Evolutionary conservation across 1,284 basidiomycete species (phyloP), one percentile per base, ranked within the genome.

Genomic region (Ustilago xerochloae): DNA sequence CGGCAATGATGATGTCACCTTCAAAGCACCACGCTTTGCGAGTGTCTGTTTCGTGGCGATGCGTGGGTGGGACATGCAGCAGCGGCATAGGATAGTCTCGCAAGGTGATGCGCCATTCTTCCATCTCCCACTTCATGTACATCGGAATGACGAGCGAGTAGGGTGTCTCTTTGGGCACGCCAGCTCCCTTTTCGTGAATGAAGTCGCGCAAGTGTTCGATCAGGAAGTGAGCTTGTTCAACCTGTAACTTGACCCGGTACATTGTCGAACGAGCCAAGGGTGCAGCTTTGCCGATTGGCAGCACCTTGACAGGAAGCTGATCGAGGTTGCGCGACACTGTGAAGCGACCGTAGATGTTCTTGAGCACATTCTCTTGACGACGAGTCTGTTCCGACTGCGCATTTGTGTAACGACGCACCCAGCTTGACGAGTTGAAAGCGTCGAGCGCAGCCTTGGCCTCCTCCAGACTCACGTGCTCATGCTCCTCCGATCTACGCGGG

Each of bases 91-190:
- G 88, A 63, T 88, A 89, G 85, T 97, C 94, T 41, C 96, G 91
- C 20, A 96, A 87, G 4, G 88, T 88, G 43, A 91, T 85, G 48
- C 88, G 87, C 35, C 90, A 85, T 26, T 90, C 89, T 2, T 88
- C 87, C 68, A 93, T 87, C 10, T 89, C 87, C 86, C 93, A 90
- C 26, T 88, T 87, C 35, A 98, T 85, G 79, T 94, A 91, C 77
- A 97, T 85, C 1, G 96, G 95, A 5, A 97, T 85, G 63, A 97
- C 87, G 29, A 97, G 87, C 12, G 92, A 91, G 83, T 91, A 97
- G 70, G 89, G 81, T 0, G 90, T 91, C 63, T 92, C 89, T 38
- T 85, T 86, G 1, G 93, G 93, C 46, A 94, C 84, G 8, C 91
- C 91, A 59, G 85, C 85, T 18, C 93, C 93, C 68, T 91, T 89